These are phyloP conservation scores for Tetrapisispora phaffii DNA, from an alignment of 805 yeast genomes.

Conservation along the genomic window DNA sequence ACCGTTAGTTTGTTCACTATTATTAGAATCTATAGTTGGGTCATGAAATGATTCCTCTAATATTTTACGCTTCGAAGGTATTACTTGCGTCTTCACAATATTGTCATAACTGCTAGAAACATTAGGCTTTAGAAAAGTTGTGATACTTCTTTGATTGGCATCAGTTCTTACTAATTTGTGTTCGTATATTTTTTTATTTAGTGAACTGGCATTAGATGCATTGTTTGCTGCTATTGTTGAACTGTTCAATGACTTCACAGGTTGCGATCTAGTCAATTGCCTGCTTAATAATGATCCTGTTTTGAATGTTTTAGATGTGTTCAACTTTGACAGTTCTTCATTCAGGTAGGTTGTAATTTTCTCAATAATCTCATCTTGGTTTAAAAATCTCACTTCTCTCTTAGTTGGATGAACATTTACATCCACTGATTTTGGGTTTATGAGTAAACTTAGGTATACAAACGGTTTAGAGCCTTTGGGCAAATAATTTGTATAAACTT, in stretches of 20 bases:
- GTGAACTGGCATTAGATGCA: background rate
- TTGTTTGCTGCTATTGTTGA: background rate
- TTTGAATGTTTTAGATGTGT: conserved; percentile 57
- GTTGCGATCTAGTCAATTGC: background rate
- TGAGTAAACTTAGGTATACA: conserved; percentile 58
- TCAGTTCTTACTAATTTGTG: conserved; percentile 29
- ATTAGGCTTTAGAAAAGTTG: conserved; percentile 14
- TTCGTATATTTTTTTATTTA: conserved; percentile 23
- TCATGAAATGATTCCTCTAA: too few species aligned
- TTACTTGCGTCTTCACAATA: background rate
- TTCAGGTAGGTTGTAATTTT: conserved; percentile 42
- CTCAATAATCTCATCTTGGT: conserved; percentile 79
- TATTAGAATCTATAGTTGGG: background rate
- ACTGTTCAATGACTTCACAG: background rate
- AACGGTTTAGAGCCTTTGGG: conserved; percentile 78
- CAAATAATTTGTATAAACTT: conserved; percentile 52
- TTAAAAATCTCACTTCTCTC: conserved; percentile 75
- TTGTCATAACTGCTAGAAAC: background rate
- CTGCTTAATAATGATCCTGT: conserved; percentile 47
- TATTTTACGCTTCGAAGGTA: background rate
- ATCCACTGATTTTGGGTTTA: conserved; percentile 65
- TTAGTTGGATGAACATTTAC: conserved; percentile 96
- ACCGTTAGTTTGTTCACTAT: too few species aligned
- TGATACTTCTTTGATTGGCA: conserved; percentile 25
- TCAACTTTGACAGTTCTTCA: conserved; percentile 43